Percentiles rank a stretch among this genome's conserved stretches.
phyloP scores from a whole-genome alignment of 345 rosid species.

The Clarkia xantiana region DNA sequence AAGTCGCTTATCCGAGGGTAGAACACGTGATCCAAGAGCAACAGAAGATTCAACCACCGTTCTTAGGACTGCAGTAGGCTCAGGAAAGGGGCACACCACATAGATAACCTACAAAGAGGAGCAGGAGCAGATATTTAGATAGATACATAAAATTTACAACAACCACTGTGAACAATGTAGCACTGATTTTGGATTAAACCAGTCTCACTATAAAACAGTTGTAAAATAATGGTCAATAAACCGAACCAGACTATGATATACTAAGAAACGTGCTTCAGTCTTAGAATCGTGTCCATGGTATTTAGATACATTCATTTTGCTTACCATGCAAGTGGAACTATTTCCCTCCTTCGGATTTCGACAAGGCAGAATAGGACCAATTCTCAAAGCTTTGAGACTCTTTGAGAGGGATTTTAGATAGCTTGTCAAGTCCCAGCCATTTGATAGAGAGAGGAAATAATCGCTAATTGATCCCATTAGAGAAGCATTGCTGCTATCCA shows the following conservation, averaged over 20 bases:
- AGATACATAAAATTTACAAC: background rate
- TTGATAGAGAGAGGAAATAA: constrained; percentile 90
- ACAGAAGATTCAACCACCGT: constrained; percentile 80
- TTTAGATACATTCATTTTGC: constrained; percentile 8
- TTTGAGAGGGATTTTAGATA: constrained; percentile 90
- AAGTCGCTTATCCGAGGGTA: constrained; percentile 53
- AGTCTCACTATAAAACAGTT: no score
- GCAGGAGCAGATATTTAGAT: constrained; percentile 1
- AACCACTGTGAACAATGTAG: background rate
- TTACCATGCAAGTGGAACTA: constrained; percentile 62
- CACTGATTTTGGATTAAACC: no score
- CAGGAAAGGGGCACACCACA: constrained; percentile 98
- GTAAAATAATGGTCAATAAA: no score
- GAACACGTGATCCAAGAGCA: constrained; percentile 63
- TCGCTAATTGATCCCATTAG: constrained; percentile 96
- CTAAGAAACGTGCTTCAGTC: background rate
- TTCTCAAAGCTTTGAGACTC: constrained; percentile 68
- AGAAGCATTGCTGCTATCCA: constrained; percentile 83
- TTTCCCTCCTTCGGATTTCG: constrained; percentile 81
- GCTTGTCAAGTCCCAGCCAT: constrained; percentile 94
- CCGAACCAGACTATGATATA: background rate
- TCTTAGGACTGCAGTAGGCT: constrained; percentile 76
- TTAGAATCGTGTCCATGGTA: no score
- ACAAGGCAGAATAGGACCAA: constrained; percentile 34
- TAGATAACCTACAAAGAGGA: constrained; percentile 58